Evolutionary conservation across 177 flowering plant genomes (phyloP).

Genomic region (Telopea speciosissima): DNA sequence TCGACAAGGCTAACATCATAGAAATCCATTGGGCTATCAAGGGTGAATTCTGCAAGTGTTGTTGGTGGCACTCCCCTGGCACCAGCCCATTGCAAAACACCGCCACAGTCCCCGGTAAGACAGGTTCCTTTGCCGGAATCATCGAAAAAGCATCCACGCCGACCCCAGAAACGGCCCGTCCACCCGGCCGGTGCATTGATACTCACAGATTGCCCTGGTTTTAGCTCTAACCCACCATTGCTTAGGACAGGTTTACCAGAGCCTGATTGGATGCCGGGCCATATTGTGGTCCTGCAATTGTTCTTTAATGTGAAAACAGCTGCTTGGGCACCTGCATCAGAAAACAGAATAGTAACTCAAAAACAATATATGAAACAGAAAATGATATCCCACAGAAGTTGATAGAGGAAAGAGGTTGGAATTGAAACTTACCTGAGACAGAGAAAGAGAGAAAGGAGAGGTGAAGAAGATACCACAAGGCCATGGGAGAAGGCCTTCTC

Average conservation of each 20-base stretch:
- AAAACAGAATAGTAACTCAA: background rate
- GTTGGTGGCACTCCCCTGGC: constrained; percentile 29
- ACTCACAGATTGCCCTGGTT: constrained; percentile 8
- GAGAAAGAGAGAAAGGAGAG: constrained; percentile 3
- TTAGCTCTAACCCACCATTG: constrained; percentile 21
- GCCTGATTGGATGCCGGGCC: constrained; percentile 27
- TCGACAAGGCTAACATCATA: constrained; percentile 40
- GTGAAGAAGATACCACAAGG: background rate
- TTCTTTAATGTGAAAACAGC: constrained; percentile 21
- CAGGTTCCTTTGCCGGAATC: constrained; percentile 20
- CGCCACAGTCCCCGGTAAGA: constrained; percentile 29
- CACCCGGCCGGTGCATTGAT: constrained; percentile 17
- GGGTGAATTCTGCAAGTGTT: constrained; percentile 31
- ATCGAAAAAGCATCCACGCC: constrained; percentile 20
- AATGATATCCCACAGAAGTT: background rate
- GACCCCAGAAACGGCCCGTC: constrained; percentile 35
- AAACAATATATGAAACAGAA: too few relatives aligned
- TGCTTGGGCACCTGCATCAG: constrained; percentile 15
- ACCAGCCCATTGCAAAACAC: constrained; percentile 15
- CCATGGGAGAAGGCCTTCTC: background rate
- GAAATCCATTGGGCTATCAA: constrained; percentile 18
- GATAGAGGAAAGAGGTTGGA: too few relatives aligned
- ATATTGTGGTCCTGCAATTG: constrained; percentile 18
- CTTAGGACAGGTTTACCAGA: constrained; percentile 17
- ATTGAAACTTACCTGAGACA: constrained; percentile 1